phyloP scores from a whole-genome alignment of 208 protist species.

The Acanthamoeba castellanii region DNA sequence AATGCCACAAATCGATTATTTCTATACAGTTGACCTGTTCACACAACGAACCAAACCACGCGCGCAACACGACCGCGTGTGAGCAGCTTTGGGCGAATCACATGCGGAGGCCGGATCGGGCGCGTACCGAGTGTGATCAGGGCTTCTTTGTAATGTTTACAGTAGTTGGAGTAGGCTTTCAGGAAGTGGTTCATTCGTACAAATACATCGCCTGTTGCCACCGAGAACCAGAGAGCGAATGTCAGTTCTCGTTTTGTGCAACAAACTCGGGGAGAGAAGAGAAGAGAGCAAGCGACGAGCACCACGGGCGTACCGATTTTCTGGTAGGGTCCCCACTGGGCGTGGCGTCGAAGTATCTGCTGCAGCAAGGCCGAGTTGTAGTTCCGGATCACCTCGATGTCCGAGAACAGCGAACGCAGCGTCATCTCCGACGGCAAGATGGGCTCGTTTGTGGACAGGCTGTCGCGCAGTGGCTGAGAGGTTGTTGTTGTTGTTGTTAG shows the following conservation, averaged over 20 bases:
- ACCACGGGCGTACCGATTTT: conserved; percentile 12
- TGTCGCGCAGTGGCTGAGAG: background rate
- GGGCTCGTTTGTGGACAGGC: background rate
- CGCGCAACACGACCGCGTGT: background rate
- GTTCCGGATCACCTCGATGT: conserved; percentile 68
- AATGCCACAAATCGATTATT: conserved; percentile 50
- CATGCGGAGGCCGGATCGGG: background rate
- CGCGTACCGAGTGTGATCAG: conserved; percentile 34
- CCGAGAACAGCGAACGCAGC: conserved; percentile 60
- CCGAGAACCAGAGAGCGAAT: background rate
- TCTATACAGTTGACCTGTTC: conserved; percentile 61
- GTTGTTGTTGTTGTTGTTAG: background rate
- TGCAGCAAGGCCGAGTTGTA: conserved; percentile 55
- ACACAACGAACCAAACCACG: background rate
- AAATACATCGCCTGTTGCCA: conserved; percentile 1
- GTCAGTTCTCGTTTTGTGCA: background rate
- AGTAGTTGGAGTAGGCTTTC: conserved; percentile 70
- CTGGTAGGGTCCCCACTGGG: conserved; percentile 58
- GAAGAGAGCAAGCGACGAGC: background rate
- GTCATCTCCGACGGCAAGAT: conserved; percentile 70
- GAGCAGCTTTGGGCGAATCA: background rate
- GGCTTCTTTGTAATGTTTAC: conserved; percentile 74
- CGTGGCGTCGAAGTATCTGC: conserved; percentile 38
- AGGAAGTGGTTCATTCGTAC: conserved; percentile 68
- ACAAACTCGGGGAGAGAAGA: background rate